Base-by-base conservation (phyloP, 2,329 filamentous ascomycete genomes). In the Lizonia empirigonia region DNA sequence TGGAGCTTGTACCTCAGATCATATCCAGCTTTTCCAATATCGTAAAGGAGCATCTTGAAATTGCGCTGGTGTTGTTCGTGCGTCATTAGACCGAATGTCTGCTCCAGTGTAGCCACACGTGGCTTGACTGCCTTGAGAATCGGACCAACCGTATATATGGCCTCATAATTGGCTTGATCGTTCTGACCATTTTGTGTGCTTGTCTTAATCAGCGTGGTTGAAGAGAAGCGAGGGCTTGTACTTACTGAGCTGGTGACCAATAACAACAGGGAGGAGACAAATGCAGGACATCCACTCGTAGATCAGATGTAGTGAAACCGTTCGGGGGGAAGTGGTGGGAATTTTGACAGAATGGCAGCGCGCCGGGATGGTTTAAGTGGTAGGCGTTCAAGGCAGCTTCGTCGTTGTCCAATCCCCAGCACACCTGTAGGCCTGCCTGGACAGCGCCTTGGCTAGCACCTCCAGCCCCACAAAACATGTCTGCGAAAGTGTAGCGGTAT, bases 401-500 rank as follows among this genome's bases (percentile, higher is more conserved):
- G 8, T 68, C 53, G 1, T 44, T 44, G n/a, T 69, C 64, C 1
- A 67, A 19, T 2, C 60, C 62, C 55, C 53, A 62, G 0, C 7
- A 1, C 0, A 65, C 36, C 1, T 19, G 1, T 7, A 59, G 39
- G 0, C 57, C 62, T 0, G 64, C 64, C 22, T 60, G 50, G 1
- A 16, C n/a, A 4, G 64, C 65, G 13, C 64, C 65, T 32, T 50
- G 27, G 5, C 60, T 63, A 0, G 57, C 55, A 19, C 64, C 64
- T 15, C 65, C 65, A n/a, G 39, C 47, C 2, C 65, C 63, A 22
- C 62, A 66, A 29, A 61, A 69, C 0, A 19, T 26, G 15, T 69
- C 65, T 0, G 46, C 61, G 16, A 63, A 59, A 0, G 41, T 55
- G 5, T 60, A 55, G 4, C 12, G 29, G 8, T 19, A 16, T 3